Percentiles rank a stretch among this genome's conserved stretches.
Evolutionary conservation across 345 rosid genomes (phyloP).

Genomic region (Psidium friedrichsthalianum): DNA sequence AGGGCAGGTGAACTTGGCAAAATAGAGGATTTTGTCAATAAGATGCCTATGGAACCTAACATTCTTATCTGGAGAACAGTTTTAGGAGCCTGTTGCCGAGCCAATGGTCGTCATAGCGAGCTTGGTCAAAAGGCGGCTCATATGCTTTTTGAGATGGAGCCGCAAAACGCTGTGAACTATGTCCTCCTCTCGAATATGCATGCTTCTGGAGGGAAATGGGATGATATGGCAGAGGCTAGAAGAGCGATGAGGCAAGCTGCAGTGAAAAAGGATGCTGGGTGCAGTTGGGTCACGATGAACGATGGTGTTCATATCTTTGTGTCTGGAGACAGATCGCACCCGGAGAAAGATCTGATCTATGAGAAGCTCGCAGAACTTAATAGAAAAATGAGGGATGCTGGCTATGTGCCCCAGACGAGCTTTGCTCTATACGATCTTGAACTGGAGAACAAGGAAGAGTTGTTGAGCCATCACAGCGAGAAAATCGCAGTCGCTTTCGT

Average conservation of each 20-base stretch:
- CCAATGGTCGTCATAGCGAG: slow-evolving; percentile 47
- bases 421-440: slow-evolving; percentile 76
- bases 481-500: slow-evolving; percentile 79
- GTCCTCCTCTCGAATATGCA: slow-evolving; percentile 90
- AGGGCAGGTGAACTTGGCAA: slow-evolving; percentile 75
- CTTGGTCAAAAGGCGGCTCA: slow-evolving; percentile 69
- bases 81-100: slow-evolving; percentile 71
- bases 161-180: slow-evolving; percentile 77
- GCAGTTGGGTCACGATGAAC: slow-evolving; percentile 93
- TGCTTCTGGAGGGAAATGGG: slow-evolving; percentile 80
- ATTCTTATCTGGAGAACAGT: slow-evolving; percentile 86
- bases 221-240: slow-evolving; percentile 60
- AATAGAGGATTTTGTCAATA: slow-evolving; percentile 51
- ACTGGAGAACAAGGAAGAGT: slow-evolving; percentile 74
- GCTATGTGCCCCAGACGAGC: slow-evolving; percentile 68
- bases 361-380: slow-evolving; percentile 68
- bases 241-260: slow-evolving; percentile 60
- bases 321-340: slow-evolving; percentile 70
- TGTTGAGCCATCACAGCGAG: slow-evolving; percentile 78
- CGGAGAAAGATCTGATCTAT: slow-evolving; percentile 48
- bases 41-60: slow-evolving; percentile 71
- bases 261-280: slow-evolving; percentile 87
- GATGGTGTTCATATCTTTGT: slow-evolving; percentile 84
- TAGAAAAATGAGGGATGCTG: slow-evolving; percentile 60
- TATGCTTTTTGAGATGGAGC: slow-evolving; percentile 68